A percentile compares a stretch with the other conserved stretches of the same genome.
Evolutionary conservation across 176 grass and related monocot genomes (phyloP).

Genomic region (Eremochloa ophiuroides): DNA sequence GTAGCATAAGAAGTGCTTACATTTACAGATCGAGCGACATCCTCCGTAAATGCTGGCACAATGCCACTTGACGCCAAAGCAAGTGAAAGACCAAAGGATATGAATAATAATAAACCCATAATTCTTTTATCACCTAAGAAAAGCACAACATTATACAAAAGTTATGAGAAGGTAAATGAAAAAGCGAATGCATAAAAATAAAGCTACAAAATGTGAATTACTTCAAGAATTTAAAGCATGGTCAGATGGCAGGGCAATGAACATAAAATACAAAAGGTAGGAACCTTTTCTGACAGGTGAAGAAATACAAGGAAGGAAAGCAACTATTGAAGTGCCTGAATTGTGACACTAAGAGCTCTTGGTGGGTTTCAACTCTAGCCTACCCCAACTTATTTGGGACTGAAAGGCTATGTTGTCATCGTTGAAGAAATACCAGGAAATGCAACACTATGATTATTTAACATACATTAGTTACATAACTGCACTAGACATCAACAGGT

Average conservation of each 20-base stretch:
- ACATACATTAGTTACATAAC: neutral
- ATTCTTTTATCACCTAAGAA: constrained; percentile 76
- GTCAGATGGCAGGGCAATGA: neutral
- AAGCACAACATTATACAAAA: constrained; percentile 32
- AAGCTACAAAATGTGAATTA: neutral
- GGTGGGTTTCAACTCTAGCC: no score
- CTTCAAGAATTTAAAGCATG: neutral
- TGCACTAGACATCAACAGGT: neutral
- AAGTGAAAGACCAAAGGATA: constrained; percentile 64
- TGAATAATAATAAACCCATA: constrained; percentile 51
- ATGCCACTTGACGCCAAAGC: constrained; percentile 60
- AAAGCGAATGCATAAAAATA: constrained; percentile 28
- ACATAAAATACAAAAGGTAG: neutral
- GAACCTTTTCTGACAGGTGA: neutral
- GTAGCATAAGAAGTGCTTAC: constrained; percentile 45
- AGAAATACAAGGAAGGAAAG: neutral
- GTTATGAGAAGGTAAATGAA: constrained; percentile 13
- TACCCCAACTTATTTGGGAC: no score
- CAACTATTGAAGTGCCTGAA: no score
- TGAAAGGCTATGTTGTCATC: no score
- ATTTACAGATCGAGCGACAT: constrained; percentile 85
- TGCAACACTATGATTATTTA: neutral
- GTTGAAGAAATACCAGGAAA: neutral
- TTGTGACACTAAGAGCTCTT: no score
- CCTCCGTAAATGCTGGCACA: constrained; percentile 79